Base-by-base conservation (phyloP, 176 grass and related monocot genomes). In the Cenchrus americanus region DNA sequence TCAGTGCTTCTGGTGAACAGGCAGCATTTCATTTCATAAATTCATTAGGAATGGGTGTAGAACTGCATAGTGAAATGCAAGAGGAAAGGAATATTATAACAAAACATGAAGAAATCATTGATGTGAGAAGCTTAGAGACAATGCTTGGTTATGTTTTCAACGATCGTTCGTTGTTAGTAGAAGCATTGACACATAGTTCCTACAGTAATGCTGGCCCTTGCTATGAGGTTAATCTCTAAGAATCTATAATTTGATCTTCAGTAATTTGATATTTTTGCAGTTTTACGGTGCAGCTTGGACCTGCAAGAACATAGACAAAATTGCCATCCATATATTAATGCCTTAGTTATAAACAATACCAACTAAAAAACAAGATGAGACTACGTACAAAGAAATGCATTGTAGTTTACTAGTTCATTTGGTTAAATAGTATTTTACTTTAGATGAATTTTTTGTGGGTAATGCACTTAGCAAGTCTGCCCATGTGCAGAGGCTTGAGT, bases 171-270 rank as follows among this genome's bases (percentile, higher is more conserved):
- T 49, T 97, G 54, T 89, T 97, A 59, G 14, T 92, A 50, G 94
- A 97, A 92, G 92, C 92, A 62, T 74, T 97, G 80, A 97, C 89
- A 49, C 94, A 97, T 63, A 77, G 92, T 10, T 97, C 94, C 5
- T 94, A 87, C 85, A 81, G 89, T 51, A 57, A 77, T 64, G 53
- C 89, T 19, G 92, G 89, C 27, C 44, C 91, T 69, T 94, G 87
- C 87, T 92, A 94, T 76, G 89, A 94, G 87, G 89, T 97, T 84
- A 73, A 50, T 73, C 21, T 85, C 11, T 27, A 74, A 79, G 34
- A 44, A 62, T 80, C 32, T 83, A 15, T 4, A 63, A 48, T 76
- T 81, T 62, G 22, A 81, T 11, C 63, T 49, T 82, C 37, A 24
- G 43, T 81, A 47, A 11, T 4, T 14, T 23, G 65, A 51, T 79